phyloP scores from a whole-genome alignment of 164 flowering plant genomes.

The Santalum album region DNA sequence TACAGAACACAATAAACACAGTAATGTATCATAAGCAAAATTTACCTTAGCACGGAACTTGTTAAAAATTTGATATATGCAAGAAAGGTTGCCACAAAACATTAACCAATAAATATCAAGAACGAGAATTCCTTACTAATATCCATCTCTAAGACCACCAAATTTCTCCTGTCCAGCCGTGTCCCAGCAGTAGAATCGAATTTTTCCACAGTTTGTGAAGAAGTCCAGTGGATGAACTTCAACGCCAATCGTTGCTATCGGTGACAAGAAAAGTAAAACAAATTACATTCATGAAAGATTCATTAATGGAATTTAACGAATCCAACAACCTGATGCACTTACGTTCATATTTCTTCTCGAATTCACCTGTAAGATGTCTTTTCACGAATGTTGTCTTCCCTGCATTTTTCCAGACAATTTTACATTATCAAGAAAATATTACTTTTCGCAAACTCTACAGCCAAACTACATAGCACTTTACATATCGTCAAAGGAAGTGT shows the following conservation, averaged over 20 bases:
- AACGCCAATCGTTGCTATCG: slow-evolving; percentile 14
- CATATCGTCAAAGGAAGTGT: no score
- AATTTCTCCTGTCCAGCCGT: slow-evolving; percentile 18
- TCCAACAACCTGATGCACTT: not conserved
- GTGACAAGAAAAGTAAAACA: not conserved
- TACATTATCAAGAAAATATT: not conserved
- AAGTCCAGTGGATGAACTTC: slow-evolving; percentile 16
- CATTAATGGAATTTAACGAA: not conserved
- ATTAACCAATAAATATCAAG: no score
- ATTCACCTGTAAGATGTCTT: slow-evolving; percentile 17
- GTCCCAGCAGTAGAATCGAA: slow-evolving; percentile 18
- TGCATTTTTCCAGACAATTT: not conserved
- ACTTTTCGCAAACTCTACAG: not conserved
- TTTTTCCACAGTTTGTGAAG: slow-evolving; percentile 16
- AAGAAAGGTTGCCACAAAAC: no score
- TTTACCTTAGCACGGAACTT: no score
- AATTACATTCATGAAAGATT: not conserved
- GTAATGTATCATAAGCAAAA: no score
- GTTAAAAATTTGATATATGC: no score
- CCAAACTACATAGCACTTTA: not conserved
- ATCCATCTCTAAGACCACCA: slow-evolving; percentile 22
- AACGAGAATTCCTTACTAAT: slow-evolving; percentile 10
- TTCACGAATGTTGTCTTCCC: slow-evolving; percentile 20
- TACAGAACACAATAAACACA: no score
- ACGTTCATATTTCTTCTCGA: slow-evolving; percentile 21